Base-by-base conservation (phyloP, 768 basidiomycete species). In the Lactifluus echinatus region DNA sequence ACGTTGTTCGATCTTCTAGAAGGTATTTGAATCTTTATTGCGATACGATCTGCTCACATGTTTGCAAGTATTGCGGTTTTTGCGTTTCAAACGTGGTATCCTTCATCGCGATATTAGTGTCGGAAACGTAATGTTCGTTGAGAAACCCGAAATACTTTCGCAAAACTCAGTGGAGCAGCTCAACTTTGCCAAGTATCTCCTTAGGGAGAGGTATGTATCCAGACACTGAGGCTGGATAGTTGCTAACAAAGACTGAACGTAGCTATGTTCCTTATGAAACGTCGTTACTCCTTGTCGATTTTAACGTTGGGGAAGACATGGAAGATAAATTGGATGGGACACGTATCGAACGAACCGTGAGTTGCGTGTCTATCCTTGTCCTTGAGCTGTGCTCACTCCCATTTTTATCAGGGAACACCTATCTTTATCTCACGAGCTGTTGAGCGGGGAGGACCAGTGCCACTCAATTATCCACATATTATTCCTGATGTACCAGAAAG, bases 221-320 rank as follows among this genome's bases (percentile, higher is more conserved):
- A 51, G 15, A 51, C 14, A 39, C 50, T 51, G 50, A 51, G 40
- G 19, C 19, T 40, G 50, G 37, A 51, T 51, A 51, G 50, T 29
- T 28, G 24, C 17, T 40, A 40, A 51, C n/a, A 29, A 40, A 29
- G 50, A 51, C 29, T 51, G 50, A n/a, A 51, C 37, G 17, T 51
- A 51, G 50, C 37, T 2, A 51, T 24, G 17, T n/a, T 17, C 50
- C 50, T 19, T 36, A 39, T 4, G 39, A 51, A 40, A 51, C 50
- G 24, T 51, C 50, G 50, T 26, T 51, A 26, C 50, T 51, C 50
- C 50, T 51, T 51, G 50, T 51, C 15, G 50, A 51, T n/a, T 51
- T 51, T 19, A 40, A 51, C n/a, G 8, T 51, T 28, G 50, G 8
- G 26, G 50, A 40, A 26, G 5, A 40, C 50, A 40, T 51, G 17